Evolutionary conservation across 2,329 filamentous ascomycete species (phyloP).

Genomic region (Phyllosticta capitalensis): DNA sequence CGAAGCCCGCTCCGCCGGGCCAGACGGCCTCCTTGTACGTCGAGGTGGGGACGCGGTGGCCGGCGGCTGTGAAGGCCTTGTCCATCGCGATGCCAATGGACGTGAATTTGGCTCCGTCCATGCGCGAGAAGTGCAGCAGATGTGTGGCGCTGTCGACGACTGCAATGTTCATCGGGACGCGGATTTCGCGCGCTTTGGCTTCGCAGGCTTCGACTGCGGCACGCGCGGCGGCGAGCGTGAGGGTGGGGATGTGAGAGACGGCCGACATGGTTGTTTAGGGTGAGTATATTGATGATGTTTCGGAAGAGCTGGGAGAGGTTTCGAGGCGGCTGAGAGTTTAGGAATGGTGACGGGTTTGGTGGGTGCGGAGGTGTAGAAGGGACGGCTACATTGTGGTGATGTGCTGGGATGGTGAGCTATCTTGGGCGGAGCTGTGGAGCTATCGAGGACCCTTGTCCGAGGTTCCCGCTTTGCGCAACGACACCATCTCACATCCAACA

Average conservation of each 20-base stretch:
- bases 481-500: background rate
- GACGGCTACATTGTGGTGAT: background rate
- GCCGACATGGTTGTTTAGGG: slow-evolving; percentile 9
- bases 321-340: background rate
- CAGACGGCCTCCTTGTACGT: slow-evolving; percentile 45
- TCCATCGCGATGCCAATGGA: slow-evolving; percentile 56
- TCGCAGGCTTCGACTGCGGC: slow-evolving; percentile 27
- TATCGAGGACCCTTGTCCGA: background rate
- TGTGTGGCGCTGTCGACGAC: slow-evolving; percentile 37
- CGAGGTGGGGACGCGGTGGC: slow-evolving; percentile 43
- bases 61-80: slow-evolving; percentile 49
- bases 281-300: background rate
- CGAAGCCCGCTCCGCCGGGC: slow-evolving; percentile 44
- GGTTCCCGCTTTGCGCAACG: background rate
- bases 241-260: slow-evolving; percentile 21
- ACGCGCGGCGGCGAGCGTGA: slow-evolving; percentile 29
- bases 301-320: background rate
- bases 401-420: background rate
- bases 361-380: background rate
- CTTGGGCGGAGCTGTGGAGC: background rate
- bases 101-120: slow-evolving; percentile 41
- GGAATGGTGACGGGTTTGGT: background rate
- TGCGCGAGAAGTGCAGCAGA: slow-evolving; percentile 39
- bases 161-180: slow-evolving; percentile 41
- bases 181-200: slow-evolving; percentile 26